Percentiles rank a stretch among this genome's conserved stretches.
These are phyloP conservation scores for Dacryopinax primogenitus DNA, from an alignment of 768 basidiomycete genomes.

Conservation along the genomic window DNA sequence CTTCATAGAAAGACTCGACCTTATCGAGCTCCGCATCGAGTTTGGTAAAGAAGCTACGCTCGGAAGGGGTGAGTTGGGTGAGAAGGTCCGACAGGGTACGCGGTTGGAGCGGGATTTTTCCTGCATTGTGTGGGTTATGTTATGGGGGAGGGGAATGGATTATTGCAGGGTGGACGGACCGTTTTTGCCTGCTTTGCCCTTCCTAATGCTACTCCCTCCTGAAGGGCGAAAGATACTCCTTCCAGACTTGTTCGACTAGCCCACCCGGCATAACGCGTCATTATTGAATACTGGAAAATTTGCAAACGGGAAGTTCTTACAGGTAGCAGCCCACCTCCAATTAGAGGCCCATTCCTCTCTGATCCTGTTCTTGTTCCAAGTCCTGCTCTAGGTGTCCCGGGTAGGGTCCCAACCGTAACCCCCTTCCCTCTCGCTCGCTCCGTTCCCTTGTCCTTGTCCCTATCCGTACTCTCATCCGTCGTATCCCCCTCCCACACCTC, in stretches of 20 bases:
- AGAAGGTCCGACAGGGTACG: constrained; percentile 29
- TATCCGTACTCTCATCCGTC: not conserved
- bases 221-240: not conserved
- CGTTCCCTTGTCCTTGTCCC: too few relatives aligned
- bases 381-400: too few relatives aligned
- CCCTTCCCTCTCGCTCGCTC: too few relatives aligned
- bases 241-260: not conserved
- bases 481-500: not conserved
- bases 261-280: too few relatives aligned
- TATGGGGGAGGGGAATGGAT: too few relatives aligned
- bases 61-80: constrained; percentile 43
- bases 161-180: too few relatives aligned
- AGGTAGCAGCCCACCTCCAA: too few relatives aligned
- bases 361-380: too few relatives aligned
- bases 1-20: constrained; percentile 69
- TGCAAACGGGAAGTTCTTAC: too few relatives aligned
- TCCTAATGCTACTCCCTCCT: not conserved
- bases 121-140: not conserved
- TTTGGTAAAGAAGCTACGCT: constrained; percentile 59
- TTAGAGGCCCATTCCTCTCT: too few relatives aligned
- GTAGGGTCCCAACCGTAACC: too few relatives aligned
- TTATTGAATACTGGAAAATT: too few relatives aligned
- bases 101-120: not conserved
- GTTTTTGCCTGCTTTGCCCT: not conserved
- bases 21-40: constrained; percentile 74